Base-by-base conservation (phyloP, 768 basidiomycete species). In the Ramaria rubella region DNA sequence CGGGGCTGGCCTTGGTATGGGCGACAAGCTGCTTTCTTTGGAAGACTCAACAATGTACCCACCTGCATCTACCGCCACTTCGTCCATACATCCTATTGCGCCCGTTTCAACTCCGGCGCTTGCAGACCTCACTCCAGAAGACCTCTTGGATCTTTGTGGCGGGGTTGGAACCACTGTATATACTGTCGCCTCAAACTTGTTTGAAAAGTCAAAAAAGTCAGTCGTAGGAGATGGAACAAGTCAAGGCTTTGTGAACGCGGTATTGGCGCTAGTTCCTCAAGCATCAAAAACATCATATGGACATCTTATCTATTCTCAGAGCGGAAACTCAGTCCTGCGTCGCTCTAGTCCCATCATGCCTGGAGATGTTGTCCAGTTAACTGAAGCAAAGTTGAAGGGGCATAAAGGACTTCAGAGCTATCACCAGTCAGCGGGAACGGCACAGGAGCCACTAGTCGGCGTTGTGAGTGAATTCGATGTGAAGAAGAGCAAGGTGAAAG, bases 141-240 rank as follows among this genome's bases (percentile, higher is more conserved):
- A 90, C 14, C 72, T 96, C 49, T 81, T 82, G 60, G 73, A 75
- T 1, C 69, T 90, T 4, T 86, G 86, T 80, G 81, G 81, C 4
- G 81, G 82, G 27, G 82, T 89, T 1, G 94, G 94, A 11, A 80
- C 83, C 3, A 82, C 82, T 57, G 77, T 95, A 3, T 80, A 81
- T 64, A 82, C 89, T 61, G 76, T 80, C 0, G 91, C 93, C 1
- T 77, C 79, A 15, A 70, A 73, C 38, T 66, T 94, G 51, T 80
- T 77, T 59, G 87, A 88, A 33, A 84, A 86, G 61, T 90, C 89
- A 36, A 92, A 86, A 72, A 85, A 81, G 69, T 66, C 77, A 7
- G 75, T 92, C 38, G 78, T 94, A 27, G 94, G 90, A 5, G 92
- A 95, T 64, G 93, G 94, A 11, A 85, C 87, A 43, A 86, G 88